Conservation (phyloP, 2,329 filamentous ascomycete species). For the Neonectria sp. region DNA sequence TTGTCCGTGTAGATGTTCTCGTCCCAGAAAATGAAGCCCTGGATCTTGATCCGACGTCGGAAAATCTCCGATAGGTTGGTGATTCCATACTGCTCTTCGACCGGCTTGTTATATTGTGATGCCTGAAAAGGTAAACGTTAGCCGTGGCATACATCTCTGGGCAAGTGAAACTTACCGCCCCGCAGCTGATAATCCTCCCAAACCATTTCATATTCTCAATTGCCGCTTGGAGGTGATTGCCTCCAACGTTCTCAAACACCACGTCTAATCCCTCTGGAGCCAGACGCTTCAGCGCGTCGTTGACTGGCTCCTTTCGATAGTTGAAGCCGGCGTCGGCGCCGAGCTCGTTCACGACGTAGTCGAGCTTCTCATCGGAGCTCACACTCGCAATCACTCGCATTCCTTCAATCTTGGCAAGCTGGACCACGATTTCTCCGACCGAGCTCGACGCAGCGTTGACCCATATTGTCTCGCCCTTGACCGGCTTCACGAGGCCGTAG, state of each 20-base stretch:
- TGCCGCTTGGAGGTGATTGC: conserved; percentile 50
- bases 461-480: conserved; percentile 79
- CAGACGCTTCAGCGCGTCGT: conserved; percentile 76
- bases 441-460: conserved; percentile 82
- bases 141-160: not conserved
- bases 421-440: conserved; percentile 85
- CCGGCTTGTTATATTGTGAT: conserved; percentile 7
- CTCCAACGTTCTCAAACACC: conserved; percentile 65
- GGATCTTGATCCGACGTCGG: conserved; percentile 8
- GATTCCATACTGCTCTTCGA: conserved; percentile 6
- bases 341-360: conserved; percentile 66
- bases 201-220: conserved; percentile 19
- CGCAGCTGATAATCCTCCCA: conserved; percentile 11
- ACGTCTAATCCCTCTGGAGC: conserved; percentile 82
- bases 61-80: conserved; percentile 5
- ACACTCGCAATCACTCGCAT: conserved; percentile 82
- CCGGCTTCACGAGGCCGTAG: conserved; percentile 71
- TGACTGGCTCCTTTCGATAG: conserved; percentile 83
- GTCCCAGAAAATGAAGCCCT: conserved; percentile 16
- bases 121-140: conserved; percentile 1
- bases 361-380: conserved; percentile 81
- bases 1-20: conserved; percentile 3
- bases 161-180: not conserved
- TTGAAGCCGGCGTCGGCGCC: conserved; percentile 76
- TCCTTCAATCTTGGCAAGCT: conserved; percentile 84